Evolutionary conservation across 2,329 filamentous ascomycete species (phyloP).

Genomic region (Penicillium frequentans): DNA sequence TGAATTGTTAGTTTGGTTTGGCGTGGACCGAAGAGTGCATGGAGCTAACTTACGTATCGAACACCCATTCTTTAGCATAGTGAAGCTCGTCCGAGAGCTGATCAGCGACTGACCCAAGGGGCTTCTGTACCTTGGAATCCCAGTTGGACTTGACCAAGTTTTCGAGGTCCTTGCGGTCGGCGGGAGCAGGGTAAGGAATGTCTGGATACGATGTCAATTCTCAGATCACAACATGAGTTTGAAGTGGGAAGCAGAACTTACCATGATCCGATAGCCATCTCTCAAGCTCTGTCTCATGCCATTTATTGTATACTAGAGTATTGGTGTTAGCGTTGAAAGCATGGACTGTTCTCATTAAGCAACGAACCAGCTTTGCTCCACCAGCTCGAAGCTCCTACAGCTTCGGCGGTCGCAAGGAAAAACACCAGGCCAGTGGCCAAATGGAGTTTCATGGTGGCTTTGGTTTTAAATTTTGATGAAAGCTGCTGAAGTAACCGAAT

Average conservation of each 20-base stretch:
- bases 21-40: neutral
- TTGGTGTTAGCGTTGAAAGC: constrained; percentile 4
- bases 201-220: constrained; percentile 39
- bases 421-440: constrained; percentile 68
- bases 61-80: constrained; percentile 83
- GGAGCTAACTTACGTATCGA: constrained; percentile 65
- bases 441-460: constrained; percentile 71
- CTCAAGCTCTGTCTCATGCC: constrained; percentile 97
- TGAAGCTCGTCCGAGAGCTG: constrained; percentile 70
- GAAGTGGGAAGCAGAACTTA: constrained; percentile 13
- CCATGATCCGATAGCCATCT: constrained; percentile 90
- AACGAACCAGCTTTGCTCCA: constrained; percentile 79
- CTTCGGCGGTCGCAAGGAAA: constrained; percentile 67
- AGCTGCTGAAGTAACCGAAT: neutral
- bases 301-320: constrained; percentile 88
- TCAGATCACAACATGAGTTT: neutral
- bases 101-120: constrained; percentile 78
- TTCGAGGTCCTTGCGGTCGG: constrained; percentile 94
- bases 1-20: neutral
- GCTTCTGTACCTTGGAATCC: constrained; percentile 70
- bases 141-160: constrained; percentile 87
- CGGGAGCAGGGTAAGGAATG: constrained; percentile 83
- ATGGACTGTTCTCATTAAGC: neutral
- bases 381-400: constrained; percentile 74
- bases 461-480: neutral